phyloP scores from a whole-genome alignment of 2,329 filamentous ascomycete genomes.

The Pseudocercospora fijiensis region DNA sequence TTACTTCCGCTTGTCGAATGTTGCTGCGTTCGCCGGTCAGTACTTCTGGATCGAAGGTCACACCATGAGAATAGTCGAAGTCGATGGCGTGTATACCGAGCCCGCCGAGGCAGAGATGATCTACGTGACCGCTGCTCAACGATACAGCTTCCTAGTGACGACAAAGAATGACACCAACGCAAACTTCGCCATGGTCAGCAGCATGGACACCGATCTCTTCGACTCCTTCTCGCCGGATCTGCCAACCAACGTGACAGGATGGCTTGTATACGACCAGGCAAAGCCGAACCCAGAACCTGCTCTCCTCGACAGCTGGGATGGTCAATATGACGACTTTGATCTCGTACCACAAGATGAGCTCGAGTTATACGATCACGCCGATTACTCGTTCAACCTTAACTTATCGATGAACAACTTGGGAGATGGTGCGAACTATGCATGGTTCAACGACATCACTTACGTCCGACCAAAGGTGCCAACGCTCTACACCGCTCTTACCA shows the following conservation, averaged over 20 bases:
- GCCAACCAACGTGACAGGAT: conserved; percentile 62
- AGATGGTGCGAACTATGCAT: conserved; percentile 64
- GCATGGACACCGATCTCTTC: conserved; percentile 58
- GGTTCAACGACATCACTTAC: conserved; percentile 74
- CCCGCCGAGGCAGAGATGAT: conserved; percentile 60
- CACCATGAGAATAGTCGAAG: conserved; percentile 63
- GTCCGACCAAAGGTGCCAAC: conserved; percentile 72
- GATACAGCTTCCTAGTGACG: conserved; percentile 66
- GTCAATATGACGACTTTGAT: conserved; percentile 68
- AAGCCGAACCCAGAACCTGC: conserved; percentile 53
- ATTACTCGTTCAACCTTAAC: conserved; percentile 61
- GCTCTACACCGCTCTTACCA: conserved; percentile 71
- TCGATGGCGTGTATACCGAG: conserved; percentile 67
- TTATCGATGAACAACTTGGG: conserved; percentile 64
- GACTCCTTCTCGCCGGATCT: conserved; percentile 65
- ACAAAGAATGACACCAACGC: conserved; percentile 56
- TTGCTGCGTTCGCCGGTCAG: conserved; percentile 69
- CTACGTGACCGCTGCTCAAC: conserved; percentile 67
- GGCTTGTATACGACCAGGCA: conserved; percentile 55
- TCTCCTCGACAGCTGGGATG: conserved; percentile 60
- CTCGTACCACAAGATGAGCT: conserved; percentile 68
- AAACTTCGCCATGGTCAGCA: conserved; percentile 61
- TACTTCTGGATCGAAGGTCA: conserved; percentile 71
- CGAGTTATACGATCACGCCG: conserved; percentile 60
- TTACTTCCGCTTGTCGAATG: conserved; percentile 66